A percentile compares a stretch with the other conserved stretches of the same genome.
Conservation (phyloP, 768 basidiomycete species). For the Lactarius indigo region DNA sequence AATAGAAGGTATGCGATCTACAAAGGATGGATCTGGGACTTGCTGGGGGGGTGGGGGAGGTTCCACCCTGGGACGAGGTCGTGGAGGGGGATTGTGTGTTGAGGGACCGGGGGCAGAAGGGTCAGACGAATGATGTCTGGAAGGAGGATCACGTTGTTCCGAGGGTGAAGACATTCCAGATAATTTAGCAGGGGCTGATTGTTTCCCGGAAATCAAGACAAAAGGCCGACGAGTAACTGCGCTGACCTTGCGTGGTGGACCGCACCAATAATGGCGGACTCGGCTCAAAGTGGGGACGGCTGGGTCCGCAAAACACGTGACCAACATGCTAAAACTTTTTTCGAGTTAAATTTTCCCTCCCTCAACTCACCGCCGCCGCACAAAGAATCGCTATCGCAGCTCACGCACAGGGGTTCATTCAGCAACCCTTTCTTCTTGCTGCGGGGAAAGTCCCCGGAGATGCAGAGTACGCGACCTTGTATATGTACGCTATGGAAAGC, state of each 20-base stretch:
- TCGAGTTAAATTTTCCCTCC: slow-evolving; percentile 26
- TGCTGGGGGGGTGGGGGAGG: slow-evolving; percentile 20
- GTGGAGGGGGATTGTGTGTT: slow-evolving; percentile 3
- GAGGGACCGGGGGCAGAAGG: slow-evolving; percentile 8
- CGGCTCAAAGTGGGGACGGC: background rate
- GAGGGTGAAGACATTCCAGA: slow-evolving; percentile 10
- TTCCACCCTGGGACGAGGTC: slow-evolving; percentile 7
- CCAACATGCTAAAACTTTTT: background rate
- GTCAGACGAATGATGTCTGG: slow-evolving; percentile 3
- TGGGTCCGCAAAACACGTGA: slow-evolving; percentile 19
- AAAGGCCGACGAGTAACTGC: background rate
- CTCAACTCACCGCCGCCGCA: slow-evolving; percentile 44
- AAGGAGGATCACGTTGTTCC: slow-evolving; percentile 3
- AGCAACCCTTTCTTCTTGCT: slow-evolving; percentile 50
- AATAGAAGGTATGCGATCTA: slow-evolving; percentile 22
- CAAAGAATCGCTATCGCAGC: slow-evolving; percentile 87
- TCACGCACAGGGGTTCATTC: slow-evolving; percentile 57
- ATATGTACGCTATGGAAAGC: slow-evolving; percentile 54
- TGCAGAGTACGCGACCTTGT: slow-evolving; percentile 60
- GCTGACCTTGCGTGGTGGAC: background rate
- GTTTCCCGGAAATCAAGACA: background rate
- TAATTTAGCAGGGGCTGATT: background rate
- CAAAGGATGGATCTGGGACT: slow-evolving; percentile 14
- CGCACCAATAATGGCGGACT: background rate
- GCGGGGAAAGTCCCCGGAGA: slow-evolving; percentile 96